Evolutionary conservation across 2,329 filamentous ascomycete genomes (phyloP).

Genomic region (Microascus cirrosus): DNA sequence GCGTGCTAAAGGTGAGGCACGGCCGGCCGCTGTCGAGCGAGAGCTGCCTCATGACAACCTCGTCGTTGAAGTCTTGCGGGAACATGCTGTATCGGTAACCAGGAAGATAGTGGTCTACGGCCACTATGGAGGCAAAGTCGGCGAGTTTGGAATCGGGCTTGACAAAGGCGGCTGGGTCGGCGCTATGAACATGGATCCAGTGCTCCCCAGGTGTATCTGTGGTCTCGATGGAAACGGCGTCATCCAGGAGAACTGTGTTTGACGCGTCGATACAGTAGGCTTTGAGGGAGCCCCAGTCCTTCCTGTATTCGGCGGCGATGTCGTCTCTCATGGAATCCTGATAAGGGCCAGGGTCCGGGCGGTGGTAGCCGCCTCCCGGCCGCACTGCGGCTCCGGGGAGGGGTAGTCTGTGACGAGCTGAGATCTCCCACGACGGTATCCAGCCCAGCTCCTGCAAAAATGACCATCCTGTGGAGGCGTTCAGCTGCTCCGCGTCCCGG

Average conservation of each 20-base stretch:
- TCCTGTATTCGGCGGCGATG: conserved; percentile 36
- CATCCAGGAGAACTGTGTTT: conserved; percentile 61
- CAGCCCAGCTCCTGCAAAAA: conserved; percentile 70
- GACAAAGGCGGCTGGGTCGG: conserved; percentile 66
- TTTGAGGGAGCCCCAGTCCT: conserved; percentile 44
- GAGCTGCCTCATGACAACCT: conserved; percentile 34
- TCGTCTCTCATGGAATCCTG: conserved; percentile 27
- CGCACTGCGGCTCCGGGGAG: conserved; percentile 31
- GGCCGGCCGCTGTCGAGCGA: conserved; percentile 41
- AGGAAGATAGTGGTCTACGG: conserved; percentile 48
- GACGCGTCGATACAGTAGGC: conserved; percentile 65
- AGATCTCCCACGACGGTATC: conserved; percentile 60
- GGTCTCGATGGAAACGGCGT: conserved; percentile 61
- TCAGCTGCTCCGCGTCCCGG: conserved; percentile 30
- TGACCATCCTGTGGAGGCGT: conserved; percentile 39
- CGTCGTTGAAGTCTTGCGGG: conserved; percentile 20
- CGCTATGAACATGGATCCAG: conserved; percentile 71
- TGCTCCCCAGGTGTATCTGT: conserved; percentile 41
- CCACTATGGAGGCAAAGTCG: conserved; percentile 48
- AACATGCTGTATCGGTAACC: conserved; percentile 50
- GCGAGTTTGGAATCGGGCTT: conserved; percentile 44
- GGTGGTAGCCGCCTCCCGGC: conserved; percentile 31
- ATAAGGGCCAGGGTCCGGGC: conserved; percentile 38
- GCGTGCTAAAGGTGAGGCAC: conserved; percentile 52
- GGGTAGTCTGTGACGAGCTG: conserved; percentile 47